These are phyloP conservation scores for Trichosporon sp. DNA, from an alignment of 1,284 basidiomycete species.

Conservation along the genomic window DNA sequence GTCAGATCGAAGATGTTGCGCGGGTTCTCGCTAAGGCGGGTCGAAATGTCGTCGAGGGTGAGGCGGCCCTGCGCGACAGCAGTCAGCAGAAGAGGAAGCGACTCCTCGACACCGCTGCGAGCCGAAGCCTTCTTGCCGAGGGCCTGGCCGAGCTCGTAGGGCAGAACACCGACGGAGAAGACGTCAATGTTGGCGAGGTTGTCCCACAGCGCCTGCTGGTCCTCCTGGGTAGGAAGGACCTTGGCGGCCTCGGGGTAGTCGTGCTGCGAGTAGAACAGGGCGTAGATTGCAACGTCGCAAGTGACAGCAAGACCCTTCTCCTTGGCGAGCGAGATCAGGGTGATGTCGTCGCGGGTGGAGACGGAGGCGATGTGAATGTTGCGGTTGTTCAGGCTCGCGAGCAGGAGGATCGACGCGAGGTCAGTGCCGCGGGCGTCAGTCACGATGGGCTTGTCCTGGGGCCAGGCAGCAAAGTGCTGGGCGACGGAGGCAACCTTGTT, in stretches of 20 bases:
- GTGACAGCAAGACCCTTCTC: constrained; percentile 91
- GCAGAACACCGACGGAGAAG: constrained; percentile 85
- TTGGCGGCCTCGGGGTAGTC: constrained; percentile 68
- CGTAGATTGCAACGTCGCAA: constrained; percentile 92
- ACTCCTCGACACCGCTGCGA: constrained; percentile 82
- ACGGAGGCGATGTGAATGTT: constrained; percentile 95
- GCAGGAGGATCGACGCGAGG: constrained; percentile 87
- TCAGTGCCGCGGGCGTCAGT: constrained; percentile 91
- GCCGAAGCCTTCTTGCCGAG: constrained; percentile 69
- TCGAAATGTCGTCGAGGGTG: constrained; percentile 78
- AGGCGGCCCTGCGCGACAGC: constrained; percentile 81
- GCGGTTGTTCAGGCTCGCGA: constrained; percentile 88
- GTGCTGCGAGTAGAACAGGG: constrained; percentile 83
- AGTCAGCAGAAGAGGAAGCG: constrained; percentile 81
- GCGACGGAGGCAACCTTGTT: constrained; percentile 67
- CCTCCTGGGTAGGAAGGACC: constrained; percentile 73
- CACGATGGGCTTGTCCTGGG: constrained; percentile 84
- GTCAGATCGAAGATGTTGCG: constrained; percentile 87
- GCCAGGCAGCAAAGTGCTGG: constrained; percentile 88
- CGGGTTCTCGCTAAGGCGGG: constrained; percentile 86
- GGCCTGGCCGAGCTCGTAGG: constrained; percentile 74
- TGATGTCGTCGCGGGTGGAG: constrained; percentile 80
- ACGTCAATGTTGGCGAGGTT: constrained; percentile 83
- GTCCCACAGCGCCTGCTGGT: constrained; percentile 86
- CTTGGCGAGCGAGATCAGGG: constrained; percentile 92